phyloP scores from a whole-genome alignment of 257 asterid genomes.

The Lycium barbarum region DNA sequence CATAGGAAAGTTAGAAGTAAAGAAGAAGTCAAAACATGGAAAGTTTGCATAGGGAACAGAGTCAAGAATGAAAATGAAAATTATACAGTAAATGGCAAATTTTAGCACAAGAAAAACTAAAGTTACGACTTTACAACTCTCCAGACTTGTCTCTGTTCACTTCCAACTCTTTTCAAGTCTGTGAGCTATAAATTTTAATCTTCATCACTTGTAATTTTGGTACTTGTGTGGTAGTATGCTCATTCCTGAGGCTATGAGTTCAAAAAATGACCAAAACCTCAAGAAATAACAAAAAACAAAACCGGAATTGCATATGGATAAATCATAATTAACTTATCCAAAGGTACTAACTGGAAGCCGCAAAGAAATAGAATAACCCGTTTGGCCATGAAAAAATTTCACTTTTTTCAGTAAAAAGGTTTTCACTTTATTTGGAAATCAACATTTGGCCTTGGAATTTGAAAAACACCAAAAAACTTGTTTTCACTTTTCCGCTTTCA shows the following conservation, averaged over 20 bases:
- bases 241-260: constrained; percentile 21
- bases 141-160: not conserved
- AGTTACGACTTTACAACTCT: not conserved
- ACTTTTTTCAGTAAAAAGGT: no score
- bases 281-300: not conserved
- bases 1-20: not conserved
- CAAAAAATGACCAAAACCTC: not conserved
- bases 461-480: no score
- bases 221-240: not conserved
- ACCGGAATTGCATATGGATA: not conserved
- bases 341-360: not conserved
- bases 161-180: constrained; percentile 2
- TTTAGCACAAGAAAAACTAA: not conserved
- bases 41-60: not conserved
- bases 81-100: not conserved
- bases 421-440: no score
- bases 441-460: no score
- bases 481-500: no score
- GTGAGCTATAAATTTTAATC: not conserved
- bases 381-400: no score
- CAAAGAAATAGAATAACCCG: not conserved
- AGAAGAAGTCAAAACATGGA: constrained; percentile 14
- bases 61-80: constrained; percentile 13
- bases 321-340: not conserved
- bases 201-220: not conserved